These are phyloP conservation scores for Boletellus ananiceps DNA, from an alignment of 768 basidiomycete genomes.

Conservation along the genomic window DNA sequence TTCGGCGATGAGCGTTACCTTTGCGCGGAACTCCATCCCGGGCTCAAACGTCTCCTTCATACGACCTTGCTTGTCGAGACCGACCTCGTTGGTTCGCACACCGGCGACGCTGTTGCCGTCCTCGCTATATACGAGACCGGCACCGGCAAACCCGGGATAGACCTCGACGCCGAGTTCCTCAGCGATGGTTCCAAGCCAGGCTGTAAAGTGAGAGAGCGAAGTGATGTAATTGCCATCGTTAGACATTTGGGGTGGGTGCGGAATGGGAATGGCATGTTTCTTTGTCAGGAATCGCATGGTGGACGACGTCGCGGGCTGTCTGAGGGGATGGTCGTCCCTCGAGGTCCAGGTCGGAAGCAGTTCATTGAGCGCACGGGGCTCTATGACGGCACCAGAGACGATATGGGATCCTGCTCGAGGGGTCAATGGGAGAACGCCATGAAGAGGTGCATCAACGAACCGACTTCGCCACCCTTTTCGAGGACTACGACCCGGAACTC, in stretches of 20 bases:
- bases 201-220: conserved; percentile 82
- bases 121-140: conserved; percentile 67
- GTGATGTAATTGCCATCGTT: conserved; percentile 93
- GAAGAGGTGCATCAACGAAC: conserved; percentile 41
- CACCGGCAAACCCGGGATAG: conserved; percentile 96
- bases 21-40: conserved; percentile 93
- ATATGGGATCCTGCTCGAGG: conserved; percentile 74
- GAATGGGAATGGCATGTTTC: conserved; percentile 69
- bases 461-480: conserved; percentile 92
- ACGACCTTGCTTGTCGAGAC: conserved; percentile 68
- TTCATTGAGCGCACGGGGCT: conserved; percentile 87
- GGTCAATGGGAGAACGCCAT: not conserved
- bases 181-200: conserved; percentile 85
- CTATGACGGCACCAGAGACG: conserved; percentile 92
- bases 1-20: conserved; percentile 88
- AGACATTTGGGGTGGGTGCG: conserved; percentile 95
- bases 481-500: conserved; percentile 90
- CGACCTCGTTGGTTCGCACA: conserved; percentile 91
- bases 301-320: conserved; percentile 71
- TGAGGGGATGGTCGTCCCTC: conserved; percentile 67
- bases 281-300: conserved; percentile 83
- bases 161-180: conserved; percentile 89
- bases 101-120: conserved; percentile 46
- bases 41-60: conserved; percentile 90
- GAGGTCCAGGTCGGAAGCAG: conserved; percentile 82